phyloP scores from a whole-genome alignment of 2,329 filamentous ascomycete genomes.

The Colletotrichum viniferum region DNA sequence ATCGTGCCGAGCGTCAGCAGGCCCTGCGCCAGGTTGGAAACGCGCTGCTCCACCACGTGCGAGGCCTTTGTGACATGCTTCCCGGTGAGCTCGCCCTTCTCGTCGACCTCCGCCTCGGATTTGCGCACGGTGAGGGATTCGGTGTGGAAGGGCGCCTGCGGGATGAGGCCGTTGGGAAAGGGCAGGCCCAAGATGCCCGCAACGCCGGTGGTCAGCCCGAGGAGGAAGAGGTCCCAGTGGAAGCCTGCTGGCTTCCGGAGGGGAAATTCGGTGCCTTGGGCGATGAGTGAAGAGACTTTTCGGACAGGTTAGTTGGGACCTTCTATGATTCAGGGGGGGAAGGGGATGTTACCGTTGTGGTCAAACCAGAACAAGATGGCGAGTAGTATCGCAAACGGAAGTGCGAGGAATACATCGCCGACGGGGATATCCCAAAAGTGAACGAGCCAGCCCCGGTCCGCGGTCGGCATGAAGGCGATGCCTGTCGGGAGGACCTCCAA shows the following conservation, averaged over 20 bases:
- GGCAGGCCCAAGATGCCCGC: slow-evolving; percentile 79
- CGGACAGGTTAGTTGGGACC: accelerated
- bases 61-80: slow-evolving; percentile 55
- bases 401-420: slow-evolving; percentile 77
- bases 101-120: slow-evolving; percentile 55
- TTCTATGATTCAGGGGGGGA: neutral
- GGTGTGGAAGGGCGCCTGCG: slow-evolving; percentile 84
- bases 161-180: slow-evolving; percentile 83
- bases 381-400: slow-evolving; percentile 84
- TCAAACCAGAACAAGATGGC: slow-evolving; percentile 91
- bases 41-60: slow-evolving; percentile 78
- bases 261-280: slow-evolving; percentile 83
- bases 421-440: slow-evolving; percentile 80
- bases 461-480: slow-evolving; percentile 79
- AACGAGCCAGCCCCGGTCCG: slow-evolving; percentile 76
- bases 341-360: slow-evolving; percentile 69
- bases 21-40: slow-evolving; percentile 80
- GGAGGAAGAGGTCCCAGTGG: slow-evolving; percentile 84
- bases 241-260: slow-evolving; percentile 82
- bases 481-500: slow-evolving; percentile 77
- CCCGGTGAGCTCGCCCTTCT: slow-evolving; percentile 59
- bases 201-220: slow-evolving; percentile 77
- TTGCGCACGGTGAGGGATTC: slow-evolving; percentile 73
- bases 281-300: slow-evolving; percentile 80
- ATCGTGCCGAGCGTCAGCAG: slow-evolving; percentile 80